These are phyloP conservation scores for Pestalotiopsis sp. DNA, from an alignment of 2,329 filamentous ascomycete species.

Conservation along the genomic window DNA sequence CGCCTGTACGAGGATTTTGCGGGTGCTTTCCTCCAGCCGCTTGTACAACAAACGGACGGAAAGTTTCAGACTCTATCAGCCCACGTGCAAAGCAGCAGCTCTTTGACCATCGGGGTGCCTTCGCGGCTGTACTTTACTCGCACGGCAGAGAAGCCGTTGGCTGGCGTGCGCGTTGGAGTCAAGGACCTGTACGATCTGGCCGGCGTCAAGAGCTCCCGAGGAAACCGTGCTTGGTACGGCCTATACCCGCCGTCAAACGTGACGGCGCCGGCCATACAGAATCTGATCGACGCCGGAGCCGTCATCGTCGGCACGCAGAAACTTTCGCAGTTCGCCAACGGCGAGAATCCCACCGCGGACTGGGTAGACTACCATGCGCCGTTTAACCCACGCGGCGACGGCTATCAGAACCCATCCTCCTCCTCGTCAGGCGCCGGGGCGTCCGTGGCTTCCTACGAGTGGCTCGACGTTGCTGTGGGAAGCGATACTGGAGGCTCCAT, in stretches of 20 bases:
- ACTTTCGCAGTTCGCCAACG: neutral
- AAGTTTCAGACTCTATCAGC: constrained; percentile 35
- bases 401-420: neutral
- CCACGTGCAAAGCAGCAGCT: constrained; percentile 20
- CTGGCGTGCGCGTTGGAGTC: neutral
- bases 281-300: neutral
- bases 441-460: neutral
- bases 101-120: neutral
- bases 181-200: neutral
- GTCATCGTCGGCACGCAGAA: neutral
- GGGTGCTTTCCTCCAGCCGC: constrained; percentile 31
- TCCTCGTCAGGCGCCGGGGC: neutral
- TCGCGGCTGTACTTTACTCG: neutral
- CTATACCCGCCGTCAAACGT: neutral
- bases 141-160: neutral
- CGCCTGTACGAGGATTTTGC: constrained; percentile 27
- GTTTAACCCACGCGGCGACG: constrained; percentile 2
- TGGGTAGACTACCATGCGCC: neutral
- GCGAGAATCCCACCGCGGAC: neutral
- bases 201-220: neutral
- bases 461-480: neutral
- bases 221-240: neutral
- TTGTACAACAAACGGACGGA: constrained; percentile 32
- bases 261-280: neutral
- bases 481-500: neutral